Conservation (phyloP, 805 yeast species). For the Isabelozyma gotoi region DNA sequence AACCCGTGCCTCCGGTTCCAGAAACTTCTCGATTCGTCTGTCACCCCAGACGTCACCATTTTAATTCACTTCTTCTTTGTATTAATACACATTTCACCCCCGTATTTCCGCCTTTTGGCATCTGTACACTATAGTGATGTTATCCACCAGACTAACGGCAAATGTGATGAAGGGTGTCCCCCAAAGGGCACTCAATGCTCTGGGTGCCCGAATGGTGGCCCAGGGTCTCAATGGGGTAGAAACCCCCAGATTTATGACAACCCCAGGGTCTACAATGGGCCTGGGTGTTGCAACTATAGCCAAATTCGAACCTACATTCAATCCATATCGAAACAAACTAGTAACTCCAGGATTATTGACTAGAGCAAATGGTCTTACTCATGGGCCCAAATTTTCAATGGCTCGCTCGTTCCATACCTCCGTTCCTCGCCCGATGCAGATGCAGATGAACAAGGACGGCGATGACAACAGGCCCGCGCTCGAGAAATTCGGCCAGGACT, state of each 20-base stretch:
- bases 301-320: no score
- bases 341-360: no score
- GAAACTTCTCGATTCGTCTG: conserved; percentile 5
- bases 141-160: not conserved
- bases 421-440: conserved; percentile 26
- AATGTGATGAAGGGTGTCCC: no score
- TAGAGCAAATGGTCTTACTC: not conserved
- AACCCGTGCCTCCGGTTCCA: conserved; percentile 5
- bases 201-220: no score
- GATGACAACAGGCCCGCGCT: conserved; percentile 67
- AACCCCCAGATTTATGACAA: no score
- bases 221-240: no score
- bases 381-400: not conserved
- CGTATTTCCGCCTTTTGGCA: no score
- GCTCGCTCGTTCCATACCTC: conserved; percentile 17
- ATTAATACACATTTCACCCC: not conserved
- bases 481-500: conserved; percentile 80
- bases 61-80: not conserved
- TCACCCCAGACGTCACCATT: not conserved
- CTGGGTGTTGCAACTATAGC: no score
- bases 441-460: conserved; percentile 42
- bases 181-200: no score
- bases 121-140: not conserved
- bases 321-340: no score
- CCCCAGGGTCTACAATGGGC: no score